Conservation (phyloP, 116 monocot genomes). For the Papilionanthe hybrid region DNA sequence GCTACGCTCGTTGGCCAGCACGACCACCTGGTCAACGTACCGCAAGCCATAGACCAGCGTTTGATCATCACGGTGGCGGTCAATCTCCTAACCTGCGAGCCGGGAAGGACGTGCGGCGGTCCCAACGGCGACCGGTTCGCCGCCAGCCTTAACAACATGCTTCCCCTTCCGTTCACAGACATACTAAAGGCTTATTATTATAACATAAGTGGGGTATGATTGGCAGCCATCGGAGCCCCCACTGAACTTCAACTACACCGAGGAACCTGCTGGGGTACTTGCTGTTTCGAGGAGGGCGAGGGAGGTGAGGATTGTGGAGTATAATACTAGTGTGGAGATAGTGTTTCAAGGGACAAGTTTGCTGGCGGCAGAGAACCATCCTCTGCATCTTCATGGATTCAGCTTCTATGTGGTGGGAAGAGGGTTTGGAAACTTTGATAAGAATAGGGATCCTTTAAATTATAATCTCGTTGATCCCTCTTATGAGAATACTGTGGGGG, state of each 20-base stretch:
- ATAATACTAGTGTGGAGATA: conserved; percentile 39
- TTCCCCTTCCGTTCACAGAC: conserved; percentile 26
- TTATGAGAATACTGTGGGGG: conserved; percentile 35
- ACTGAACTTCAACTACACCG: conserved; percentile 38
- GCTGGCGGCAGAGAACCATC: conserved; percentile 43
- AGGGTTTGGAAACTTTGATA: conserved; percentile 52
- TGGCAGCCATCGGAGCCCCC: conserved; percentile 29
- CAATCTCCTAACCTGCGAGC: conserved; percentile 28
- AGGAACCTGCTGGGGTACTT: conserved; percentile 11
- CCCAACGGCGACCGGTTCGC: conserved; percentile 12
- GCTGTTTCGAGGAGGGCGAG: conserved; percentile 21
- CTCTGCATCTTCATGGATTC: conserved; percentile 65
- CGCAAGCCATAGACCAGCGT: conserved; percentile 10
- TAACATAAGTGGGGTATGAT: conserved; percentile 24
- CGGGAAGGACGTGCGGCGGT: background rate
- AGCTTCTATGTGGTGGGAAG: conserved; percentile 61
- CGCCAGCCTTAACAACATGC: conserved; percentile 62
- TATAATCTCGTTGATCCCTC: conserved; percentile 56
- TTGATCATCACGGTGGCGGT: conserved; percentile 33
- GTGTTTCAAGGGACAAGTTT: conserved; percentile 60
- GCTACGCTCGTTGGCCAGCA: conserved; percentile 22
- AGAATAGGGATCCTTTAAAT: conserved; percentile 24
- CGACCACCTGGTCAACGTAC: conserved; percentile 15
- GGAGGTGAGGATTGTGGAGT: conserved; percentile 52
- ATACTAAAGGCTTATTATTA: conserved; percentile 42